Evolutionary conservation across 164 flowering plant genomes (phyloP), one percentile per base, ranked within the genome.

Genomic region (Tetrastigma voinierianum): DNA sequence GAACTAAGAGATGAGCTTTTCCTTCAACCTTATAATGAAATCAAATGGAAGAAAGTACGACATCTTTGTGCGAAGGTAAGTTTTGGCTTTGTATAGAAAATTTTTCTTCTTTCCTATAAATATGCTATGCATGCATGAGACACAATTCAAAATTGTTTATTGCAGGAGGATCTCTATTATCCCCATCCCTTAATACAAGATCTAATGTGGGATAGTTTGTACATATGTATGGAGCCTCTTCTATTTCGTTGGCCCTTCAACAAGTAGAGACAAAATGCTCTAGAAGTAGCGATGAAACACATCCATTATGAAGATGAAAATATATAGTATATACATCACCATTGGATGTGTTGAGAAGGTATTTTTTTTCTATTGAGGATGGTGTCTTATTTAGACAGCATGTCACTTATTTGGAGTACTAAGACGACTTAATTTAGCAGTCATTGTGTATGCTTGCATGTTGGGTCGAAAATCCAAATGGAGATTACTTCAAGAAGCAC

Each of bases 381-480:
- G n/a, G n/a, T n/a, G 25, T n/a, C 18, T n/a, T 17, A 19, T 46
- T 53, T 49, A 17, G 20, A 19, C 43, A 9, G 13, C 5, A 19
- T 4, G 23, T 43, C 51, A 12, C 48, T 10, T 56, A 11, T 23
- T 56, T 47, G 45, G 44, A 19, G 54, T n/a, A n/a, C n/a, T n/a
- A n/a, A n/a, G n/a, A n/a, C n/a, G n/a, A n/a, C n/a, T n/a, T n/a
- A n/a, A n/a, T n/a, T 46, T 3, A 10, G 15, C 43, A 81, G 83
- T 79, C 69, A 14, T 43, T 82, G 13, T 81, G 77, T 66, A 84
- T 84, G 87, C 85, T 84, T 59, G 80, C 82, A 64, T 84, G 87
- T 53, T 84, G 85, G 87, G 82, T 64, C n/a, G n/a, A n/a, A n/a
- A n/a, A n/a, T n/a, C n/a, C n/a, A n/a, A n/a, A n/a, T n/a, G n/a